Percentiles rank a stretch among this genome's conserved stretches.
These are phyloP conservation scores for Diaporthe nobilis DNA, from an alignment of 2,329 filamentous ascomycete species.

Conservation along the genomic window DNA sequence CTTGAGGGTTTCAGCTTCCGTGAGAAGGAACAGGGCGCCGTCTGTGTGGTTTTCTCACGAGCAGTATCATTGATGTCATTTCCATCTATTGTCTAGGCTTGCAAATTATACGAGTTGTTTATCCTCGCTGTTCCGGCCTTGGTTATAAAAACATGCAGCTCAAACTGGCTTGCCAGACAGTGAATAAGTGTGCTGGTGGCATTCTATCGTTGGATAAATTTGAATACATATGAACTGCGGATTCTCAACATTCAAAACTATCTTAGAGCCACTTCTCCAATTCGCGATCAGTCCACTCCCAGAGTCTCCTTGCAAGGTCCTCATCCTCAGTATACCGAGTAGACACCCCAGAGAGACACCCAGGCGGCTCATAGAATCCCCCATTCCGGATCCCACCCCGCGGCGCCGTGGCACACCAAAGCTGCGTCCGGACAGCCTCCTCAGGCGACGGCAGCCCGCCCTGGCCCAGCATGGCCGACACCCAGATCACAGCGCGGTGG, in stretches of 20 bases:
- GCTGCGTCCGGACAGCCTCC: background rate
- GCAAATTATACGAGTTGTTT: no score
- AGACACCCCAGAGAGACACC: background rate
- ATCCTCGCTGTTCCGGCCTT: accelerated
- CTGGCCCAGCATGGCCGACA: background rate
- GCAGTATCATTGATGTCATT: background rate
- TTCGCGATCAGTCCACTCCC: background rate
- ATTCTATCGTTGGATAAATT: no score
- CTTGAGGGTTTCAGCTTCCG: background rate
- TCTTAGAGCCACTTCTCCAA: background rate
- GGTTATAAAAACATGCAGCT: accelerated
- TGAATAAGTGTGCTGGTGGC: no score
- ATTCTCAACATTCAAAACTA: background rate
- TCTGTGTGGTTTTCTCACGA: slow-evolving; percentile 1
- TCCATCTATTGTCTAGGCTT: no score
- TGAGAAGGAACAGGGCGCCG: background rate
- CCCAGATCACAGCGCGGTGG: background rate
- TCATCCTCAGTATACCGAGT: background rate
- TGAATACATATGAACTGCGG: background rate
- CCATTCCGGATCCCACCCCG: background rate
- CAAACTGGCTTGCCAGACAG: no score
- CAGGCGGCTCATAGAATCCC: background rate
- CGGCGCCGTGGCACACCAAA: background rate
- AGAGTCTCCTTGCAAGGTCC: background rate
- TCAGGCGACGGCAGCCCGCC: background rate